Evolutionary conservation across 805 yeast species (phyloP).

Genomic region (Tetrapisispora phaffii): DNA sequence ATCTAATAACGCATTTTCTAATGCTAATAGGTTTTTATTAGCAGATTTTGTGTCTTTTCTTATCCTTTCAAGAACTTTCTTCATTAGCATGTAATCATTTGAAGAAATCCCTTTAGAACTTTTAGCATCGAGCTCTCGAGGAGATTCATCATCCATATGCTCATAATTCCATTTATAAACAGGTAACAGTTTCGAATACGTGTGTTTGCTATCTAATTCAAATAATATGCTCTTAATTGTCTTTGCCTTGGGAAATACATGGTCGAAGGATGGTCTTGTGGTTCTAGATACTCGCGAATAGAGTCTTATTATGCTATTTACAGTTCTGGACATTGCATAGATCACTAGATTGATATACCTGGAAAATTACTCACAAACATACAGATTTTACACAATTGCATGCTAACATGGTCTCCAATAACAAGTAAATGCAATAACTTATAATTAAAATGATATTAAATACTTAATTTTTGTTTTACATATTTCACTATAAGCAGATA

Average conservation of each 20-base stretch:
- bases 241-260: slow-evolving; percentile 49
- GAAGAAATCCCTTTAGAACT: not conserved
- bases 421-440: too few relatives aligned
- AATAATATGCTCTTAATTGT: slow-evolving; percentile 50
- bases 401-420: too few relatives aligned
- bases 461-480: too few relatives aligned
- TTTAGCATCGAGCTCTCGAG: not conserved
- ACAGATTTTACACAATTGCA: too few relatives aligned
- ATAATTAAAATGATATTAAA: too few relatives aligned
- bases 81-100: slow-evolving; percentile 54
- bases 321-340: not conserved
- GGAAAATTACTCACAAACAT: too few relatives aligned
- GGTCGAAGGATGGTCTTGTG: slow-evolving; percentile 33
- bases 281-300: not conserved
- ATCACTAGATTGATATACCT: too few relatives aligned
- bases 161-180: slow-evolving; percentile 44
- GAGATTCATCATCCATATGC: slow-evolving; percentile 8
- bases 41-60: slow-evolving; percentile 51
- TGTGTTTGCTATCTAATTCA: slow-evolving; percentile 52
- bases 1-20: slow-evolving; percentile 66
- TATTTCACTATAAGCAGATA: too few relatives aligned
- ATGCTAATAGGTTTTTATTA: slow-evolving; percentile 42
- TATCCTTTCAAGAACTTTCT: slow-evolving; percentile 52
- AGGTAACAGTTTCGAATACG: slow-evolving; percentile 45
- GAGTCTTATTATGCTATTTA: not conserved